These are phyloP conservation scores for Apiospora arundinis DNA, from an alignment of 2,329 filamentous ascomycete species.

Conservation along the genomic window DNA sequence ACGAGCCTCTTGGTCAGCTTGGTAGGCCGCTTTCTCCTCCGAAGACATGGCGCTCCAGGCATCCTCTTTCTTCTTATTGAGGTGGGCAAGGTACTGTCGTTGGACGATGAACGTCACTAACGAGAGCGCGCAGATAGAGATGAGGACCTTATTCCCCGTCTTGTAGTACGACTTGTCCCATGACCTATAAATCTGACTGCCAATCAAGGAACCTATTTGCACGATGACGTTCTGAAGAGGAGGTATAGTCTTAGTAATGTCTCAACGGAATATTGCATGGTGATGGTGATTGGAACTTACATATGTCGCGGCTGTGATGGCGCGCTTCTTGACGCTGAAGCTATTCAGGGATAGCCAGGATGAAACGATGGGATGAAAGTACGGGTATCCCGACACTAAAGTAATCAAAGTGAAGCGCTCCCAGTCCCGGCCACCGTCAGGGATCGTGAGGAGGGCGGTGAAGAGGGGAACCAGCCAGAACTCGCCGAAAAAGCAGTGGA, in stretches of 20 bases:
- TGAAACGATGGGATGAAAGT: constrained; percentile 61
- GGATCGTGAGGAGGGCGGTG: constrained; percentile 56
- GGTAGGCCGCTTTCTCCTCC: constrained; percentile 53
- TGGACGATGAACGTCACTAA: constrained; percentile 57
- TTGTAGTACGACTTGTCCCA: constrained; percentile 63
- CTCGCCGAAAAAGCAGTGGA: constrained; percentile 59
- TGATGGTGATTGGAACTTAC: not conserved
- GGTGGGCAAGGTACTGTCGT: constrained; percentile 48
- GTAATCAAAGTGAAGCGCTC: constrained; percentile 56
- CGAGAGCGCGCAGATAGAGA: constrained; percentile 57
- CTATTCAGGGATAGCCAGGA: constrained; percentile 58
- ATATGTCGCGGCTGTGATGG: constrained; percentile 54
- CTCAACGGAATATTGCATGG: not conserved
- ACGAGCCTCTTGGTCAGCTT: constrained; percentile 49
- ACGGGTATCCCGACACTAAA: constrained; percentile 61
- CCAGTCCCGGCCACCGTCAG: constrained; percentile 57
- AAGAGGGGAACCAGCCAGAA: constrained; percentile 60
- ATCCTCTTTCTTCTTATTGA: constrained; percentile 56
- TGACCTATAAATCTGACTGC: constrained; percentile 55
- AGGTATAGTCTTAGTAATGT: not conserved
- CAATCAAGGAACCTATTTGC: constrained; percentile 50
- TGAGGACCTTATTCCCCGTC: constrained; percentile 62
- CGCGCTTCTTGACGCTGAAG: constrained; percentile 56
- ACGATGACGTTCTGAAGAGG: constrained; percentile 48
- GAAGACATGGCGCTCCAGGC: constrained; percentile 53